phyloP scores from a whole-genome alignment of 2,329 filamentous ascomycete species.

The Metarhizium sp. region DNA sequence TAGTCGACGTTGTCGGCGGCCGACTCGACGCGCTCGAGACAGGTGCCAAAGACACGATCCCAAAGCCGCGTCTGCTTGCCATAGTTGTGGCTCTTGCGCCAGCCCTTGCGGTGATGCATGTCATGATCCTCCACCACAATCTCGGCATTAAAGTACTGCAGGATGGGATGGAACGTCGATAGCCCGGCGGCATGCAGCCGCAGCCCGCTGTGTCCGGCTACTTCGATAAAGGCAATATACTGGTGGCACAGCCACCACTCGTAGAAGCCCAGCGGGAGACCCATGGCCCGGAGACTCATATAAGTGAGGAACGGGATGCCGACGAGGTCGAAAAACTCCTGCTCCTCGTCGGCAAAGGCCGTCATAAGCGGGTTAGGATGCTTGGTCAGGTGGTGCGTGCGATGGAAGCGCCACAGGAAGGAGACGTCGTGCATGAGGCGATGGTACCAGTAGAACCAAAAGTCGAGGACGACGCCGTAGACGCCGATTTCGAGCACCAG shows the following conservation, averaged over 20 bases:
- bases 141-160: slow-evolving; percentile 23
- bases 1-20: slow-evolving; percentile 21
- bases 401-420: slow-evolving; percentile 31
- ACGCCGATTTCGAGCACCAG: slow-evolving; percentile 27
- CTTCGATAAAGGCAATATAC: slow-evolving; percentile 29
- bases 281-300: slow-evolving; percentile 18
- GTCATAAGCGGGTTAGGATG: slow-evolving; percentile 32
- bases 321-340: slow-evolving; percentile 31
- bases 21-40: slow-evolving; percentile 25
- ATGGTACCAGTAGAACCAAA: slow-evolving; percentile 31
- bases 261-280: slow-evolving; percentile 34
- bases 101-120: background rate
- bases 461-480: slow-evolving; percentile 32
- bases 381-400: slow-evolving; percentile 34
- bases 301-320: slow-evolving; percentile 30
- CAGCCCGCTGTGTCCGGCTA: slow-evolving; percentile 28
- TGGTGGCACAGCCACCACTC: slow-evolving; percentile 35
- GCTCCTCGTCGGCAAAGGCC: slow-evolving; percentile 15
- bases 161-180: slow-evolving; percentile 20
- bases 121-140: slow-evolving; percentile 32
- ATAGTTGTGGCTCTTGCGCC: slow-evolving; percentile 17
- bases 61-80: slow-evolving; percentile 28
- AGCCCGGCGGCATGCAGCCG: slow-evolving; percentile 24
- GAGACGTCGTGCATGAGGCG: slow-evolving; percentile 30
- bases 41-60: slow-evolving; percentile 27